Base-by-base conservation (phyloP, 2,329 filamentous ascomycete species). In the Lasiodiplodia sp. region DNA sequence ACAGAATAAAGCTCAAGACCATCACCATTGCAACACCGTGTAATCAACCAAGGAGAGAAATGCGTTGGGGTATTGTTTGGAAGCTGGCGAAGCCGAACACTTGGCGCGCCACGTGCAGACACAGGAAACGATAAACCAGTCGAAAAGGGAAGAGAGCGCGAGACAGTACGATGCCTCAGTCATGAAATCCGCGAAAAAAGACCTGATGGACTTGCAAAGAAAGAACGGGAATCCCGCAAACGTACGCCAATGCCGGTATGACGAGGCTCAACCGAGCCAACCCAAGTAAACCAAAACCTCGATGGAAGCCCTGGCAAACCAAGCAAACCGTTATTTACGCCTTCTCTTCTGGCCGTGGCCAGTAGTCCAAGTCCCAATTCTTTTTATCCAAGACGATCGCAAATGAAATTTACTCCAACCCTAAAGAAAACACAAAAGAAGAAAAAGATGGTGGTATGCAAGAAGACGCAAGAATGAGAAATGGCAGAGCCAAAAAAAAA, bases 291-390 rank as follows among this genome's bases (percentile, higher is more conserved):
- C 60, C 31, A 52, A 37, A 63, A n/a, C 44, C 47, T 34, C 12
- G 10, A 37, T 31, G 23, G 21, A 52, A 64, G 28, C 60, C 60
- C 28, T n/a, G 38, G 28, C 38, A n/a, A 64, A 52, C 60, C 60
- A 64, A 64, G 44, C 60, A 52, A 49, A n/a, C 60, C 60, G 31
- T n/a, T 64, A 47, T 64, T 23, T 64, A 52, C 60, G 60, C 60
- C 60, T 18, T 64, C 60, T 64, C 44, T 52, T 25, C 11, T 38
- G 60, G 60, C 44, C 60, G 60, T 64, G 31, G 47, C 60, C 60
- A 52, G 34, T 52, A 21, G 18, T 52, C 60, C 60, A 64, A 47
- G 18, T 23, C n/a, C 60, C 47, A 16, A 31, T 52, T 52, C 44
- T n/a, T 28, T 37, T 16, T 34, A 51, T 37, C 44, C 44, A 12